These are phyloP conservation scores for Agastache rugosa DNA, from an alignment of 257 asterid species.

Conservation along the genomic window DNA sequence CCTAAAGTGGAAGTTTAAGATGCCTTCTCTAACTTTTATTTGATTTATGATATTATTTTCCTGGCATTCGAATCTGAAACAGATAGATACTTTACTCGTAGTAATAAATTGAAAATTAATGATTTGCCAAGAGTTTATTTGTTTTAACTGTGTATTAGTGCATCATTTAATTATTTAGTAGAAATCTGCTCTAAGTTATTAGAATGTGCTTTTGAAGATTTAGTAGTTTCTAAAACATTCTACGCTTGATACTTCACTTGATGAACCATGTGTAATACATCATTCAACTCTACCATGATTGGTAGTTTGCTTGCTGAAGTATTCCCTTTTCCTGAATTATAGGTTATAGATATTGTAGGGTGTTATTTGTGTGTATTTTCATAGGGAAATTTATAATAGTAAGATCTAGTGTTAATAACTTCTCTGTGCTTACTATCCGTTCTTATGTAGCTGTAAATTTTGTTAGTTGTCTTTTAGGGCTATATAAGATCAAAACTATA, in stretches of 20 bases:
- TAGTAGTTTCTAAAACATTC: neutral
- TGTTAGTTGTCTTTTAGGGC: neutral
- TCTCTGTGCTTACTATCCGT: neutral
- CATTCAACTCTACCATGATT: neutral
- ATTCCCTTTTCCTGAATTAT: conserved; percentile 19
- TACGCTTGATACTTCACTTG: neutral
- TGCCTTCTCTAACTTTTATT: conserved; percentile 8
- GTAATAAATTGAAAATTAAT: neutral
- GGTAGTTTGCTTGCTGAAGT: neutral
- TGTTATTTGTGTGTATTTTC: neutral
- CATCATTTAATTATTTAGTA: neutral
- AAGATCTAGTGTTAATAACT: neutral
- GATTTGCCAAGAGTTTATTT: neutral
- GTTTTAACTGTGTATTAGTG: neutral
- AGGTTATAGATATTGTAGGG: neutral
- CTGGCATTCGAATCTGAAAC: neutral
- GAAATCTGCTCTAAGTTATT: neutral
- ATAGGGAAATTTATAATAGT: neutral
- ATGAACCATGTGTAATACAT: no score
- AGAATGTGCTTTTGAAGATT: neutral
- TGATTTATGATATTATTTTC: conserved; percentile 13
- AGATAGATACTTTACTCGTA: neutral
- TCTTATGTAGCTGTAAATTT: neutral
- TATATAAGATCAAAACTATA: neutral
- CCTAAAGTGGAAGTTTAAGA: conserved; percentile 22